Base-by-base conservation (phyloP, 2,329 filamentous ascomycete species). In the Trematosphaeria pertusa region DNA sequence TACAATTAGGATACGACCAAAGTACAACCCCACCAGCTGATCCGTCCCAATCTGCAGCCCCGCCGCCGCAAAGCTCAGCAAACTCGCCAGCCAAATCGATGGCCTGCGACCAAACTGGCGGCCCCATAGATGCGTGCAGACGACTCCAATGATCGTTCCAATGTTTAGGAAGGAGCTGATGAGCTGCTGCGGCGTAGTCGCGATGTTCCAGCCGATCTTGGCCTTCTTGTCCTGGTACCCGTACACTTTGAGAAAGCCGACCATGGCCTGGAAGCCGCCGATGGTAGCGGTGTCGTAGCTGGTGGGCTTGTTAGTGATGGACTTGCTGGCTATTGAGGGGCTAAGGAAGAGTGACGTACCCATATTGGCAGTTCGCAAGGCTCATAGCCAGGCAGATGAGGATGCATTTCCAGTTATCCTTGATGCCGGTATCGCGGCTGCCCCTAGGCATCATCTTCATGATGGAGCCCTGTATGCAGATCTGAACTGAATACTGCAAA, bases 121-220 rank as follows among this genome's bases (percentile, higher is more conserved):
- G 9, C 73, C 75, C 52, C 79, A 79, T 1, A 71, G 57, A 9
- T 76, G 76, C 1, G 77, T 74, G 9, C 75, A 61, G 2, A 79
- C 67, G 2, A 75, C 78, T 7, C 74, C 77, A 12, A 79, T 41
- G 52, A 81, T 79, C 4, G 76, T 74, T 2, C 78, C 78, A 3
- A 81, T 65, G 5, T 75, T 79, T 18, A 80, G 62, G 12, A 81
- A 69, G 2, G 77, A 80, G 18, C 72, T 73, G 46, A 80, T 80
- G 2, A 80, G 70, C 50, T 76, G 75, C 50, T 80, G 78, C 17
- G 38, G 21, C 17, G 21, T 37, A 9, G 37, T 42, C 3, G 37
- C 21, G 14, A 49, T 49, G 20, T 46, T 46, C 47, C 47, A 50
- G 4, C 45, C 45, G 3, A 39, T 43, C 15, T 46, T 46, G 19